Evolutionary conservation across 345 rosid species (phyloP).

Genomic region (Brassica incana): DNA sequence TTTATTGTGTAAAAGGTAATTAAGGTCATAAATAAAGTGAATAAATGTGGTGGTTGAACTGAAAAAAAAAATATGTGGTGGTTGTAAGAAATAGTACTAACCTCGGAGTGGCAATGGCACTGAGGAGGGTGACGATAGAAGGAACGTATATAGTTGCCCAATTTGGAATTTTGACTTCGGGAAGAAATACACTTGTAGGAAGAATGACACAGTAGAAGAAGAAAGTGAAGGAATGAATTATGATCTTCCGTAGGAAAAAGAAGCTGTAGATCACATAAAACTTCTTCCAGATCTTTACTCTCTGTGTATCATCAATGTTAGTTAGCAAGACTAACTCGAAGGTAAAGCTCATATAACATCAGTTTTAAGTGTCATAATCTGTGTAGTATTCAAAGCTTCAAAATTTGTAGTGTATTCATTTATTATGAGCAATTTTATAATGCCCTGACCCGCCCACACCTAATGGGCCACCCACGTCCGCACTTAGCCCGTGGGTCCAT

Average conservation of each 20-base stretch:
- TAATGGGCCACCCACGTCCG: no score
- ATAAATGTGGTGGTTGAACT: neutral
- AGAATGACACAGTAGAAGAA: conserved; percentile 34
- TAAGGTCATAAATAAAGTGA: neutral
- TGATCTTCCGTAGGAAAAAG: conserved; percentile 32
- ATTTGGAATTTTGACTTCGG: conserved; percentile 25
- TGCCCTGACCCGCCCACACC: no score
- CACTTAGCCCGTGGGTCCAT: no score
- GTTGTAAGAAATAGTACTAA: neutral
- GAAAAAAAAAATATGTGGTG: neutral
- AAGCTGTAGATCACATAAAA: conserved; percentile 36
- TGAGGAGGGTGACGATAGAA: conserved; percentile 10
- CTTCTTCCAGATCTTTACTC: conserved; percentile 29
- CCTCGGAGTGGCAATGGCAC: conserved; percentile 31
- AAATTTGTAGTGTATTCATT: no score
- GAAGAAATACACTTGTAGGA: conserved; percentile 25
- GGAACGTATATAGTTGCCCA: conserved; percentile 30
- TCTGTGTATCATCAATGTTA: conserved; percentile 9
- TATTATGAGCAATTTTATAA: no score
- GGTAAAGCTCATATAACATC: neutral
- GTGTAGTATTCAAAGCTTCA: neutral
- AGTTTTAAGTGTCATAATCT: neutral
- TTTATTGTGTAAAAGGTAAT: neutral
- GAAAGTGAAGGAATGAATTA: conserved; percentile 28
- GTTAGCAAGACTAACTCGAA: neutral